These are phyloP conservation scores for Aspergillus udagawae DNA, from an alignment of 2,329 filamentous ascomycete genomes.

Conservation along the genomic window DNA sequence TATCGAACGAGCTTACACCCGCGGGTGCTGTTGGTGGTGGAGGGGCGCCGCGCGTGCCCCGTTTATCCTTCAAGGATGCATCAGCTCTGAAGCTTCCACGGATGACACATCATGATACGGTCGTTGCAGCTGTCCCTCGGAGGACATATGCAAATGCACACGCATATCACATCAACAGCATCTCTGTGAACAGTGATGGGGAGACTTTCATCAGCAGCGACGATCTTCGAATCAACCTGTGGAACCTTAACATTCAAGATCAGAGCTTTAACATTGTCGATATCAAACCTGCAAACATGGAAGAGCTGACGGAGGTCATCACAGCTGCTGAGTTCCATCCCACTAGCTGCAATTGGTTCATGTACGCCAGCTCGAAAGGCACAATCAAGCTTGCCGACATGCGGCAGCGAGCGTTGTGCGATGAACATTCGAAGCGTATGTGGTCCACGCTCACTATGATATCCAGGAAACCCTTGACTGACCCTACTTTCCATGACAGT, in stretches of 20 bases:
- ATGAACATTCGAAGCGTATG: slow-evolving; percentile 91
- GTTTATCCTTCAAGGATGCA: slow-evolving; percentile 71
- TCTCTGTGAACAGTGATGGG: slow-evolving; percentile 99
- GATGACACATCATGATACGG: slow-evolving; percentile 96
- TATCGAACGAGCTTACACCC: slow-evolving; percentile 90
- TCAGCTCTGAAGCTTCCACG: slow-evolving; percentile 88
- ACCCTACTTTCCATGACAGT: slow-evolving; percentile 52
- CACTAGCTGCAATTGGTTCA: slow-evolving; percentile 98
- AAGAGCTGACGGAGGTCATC: slow-evolving; percentile 97
- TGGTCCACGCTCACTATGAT: slow-evolving; percentile 14
- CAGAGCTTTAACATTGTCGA: slow-evolving; percentile 99
- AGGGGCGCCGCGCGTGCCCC: slow-evolving; percentile 69
- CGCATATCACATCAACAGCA: slow-evolving; percentile 99
- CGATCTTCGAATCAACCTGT: slow-evolving; percentile 94
- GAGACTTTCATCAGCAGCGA: slow-evolving; percentile 99
- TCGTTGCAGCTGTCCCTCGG: slow-evolving; percentile 91
- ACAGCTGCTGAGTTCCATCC: slow-evolving; percentile 98
- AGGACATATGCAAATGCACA: slow-evolving; percentile 98
- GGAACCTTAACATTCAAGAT: slow-evolving; percentile 98
- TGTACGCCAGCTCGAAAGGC: slow-evolving; percentile 98
- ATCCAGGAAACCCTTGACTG: slow-evolving; percentile 10
- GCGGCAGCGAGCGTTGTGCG: slow-evolving; percentile 93
- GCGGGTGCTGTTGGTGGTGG: slow-evolving; percentile 67
- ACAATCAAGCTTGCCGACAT: slow-evolving; percentile 99
- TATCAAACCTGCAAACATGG: slow-evolving; percentile 99